These are phyloP conservation scores for Fusarium sp. DNA, from an alignment of 2,329 filamentous ascomycete species.

Conservation along the genomic window DNA sequence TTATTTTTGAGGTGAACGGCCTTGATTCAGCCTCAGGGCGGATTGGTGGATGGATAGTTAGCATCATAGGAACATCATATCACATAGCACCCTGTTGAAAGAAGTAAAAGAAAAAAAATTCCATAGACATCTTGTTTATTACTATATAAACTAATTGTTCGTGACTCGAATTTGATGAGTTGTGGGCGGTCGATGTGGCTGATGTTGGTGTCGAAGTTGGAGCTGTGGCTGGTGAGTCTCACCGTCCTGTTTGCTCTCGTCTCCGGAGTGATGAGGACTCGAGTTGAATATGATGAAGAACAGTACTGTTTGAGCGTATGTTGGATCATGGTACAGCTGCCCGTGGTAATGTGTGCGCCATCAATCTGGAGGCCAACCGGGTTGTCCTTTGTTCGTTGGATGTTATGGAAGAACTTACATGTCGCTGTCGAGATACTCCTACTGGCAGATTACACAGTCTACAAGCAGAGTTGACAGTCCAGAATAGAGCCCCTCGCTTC, in stretches of 20 bases:
- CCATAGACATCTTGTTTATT: conserved; percentile 29
- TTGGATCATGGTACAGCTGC: neutral
- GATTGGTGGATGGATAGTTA: conserved; percentile 39
- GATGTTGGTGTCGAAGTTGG: neutral
- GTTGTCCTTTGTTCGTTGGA: neutral
- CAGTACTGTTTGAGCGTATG: neutral
- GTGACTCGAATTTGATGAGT: neutral
- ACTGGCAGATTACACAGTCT: neutral
- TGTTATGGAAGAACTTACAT: neutral
- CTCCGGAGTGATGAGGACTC: neutral
- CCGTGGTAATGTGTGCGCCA: neutral
- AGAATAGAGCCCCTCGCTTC: neutral
- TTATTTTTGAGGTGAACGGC: conserved; percentile 26
- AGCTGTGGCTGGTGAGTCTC: conserved; percentile 18
- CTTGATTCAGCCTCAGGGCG: conserved; percentile 27
- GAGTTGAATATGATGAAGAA: neutral
- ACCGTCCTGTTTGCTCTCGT: neutral
- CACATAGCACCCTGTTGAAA: conserved; percentile 40
- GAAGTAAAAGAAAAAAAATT: conserved; percentile 40
- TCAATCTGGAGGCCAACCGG: neutral
- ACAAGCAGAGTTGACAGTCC: neutral
- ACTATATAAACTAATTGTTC: neutral
- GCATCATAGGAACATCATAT: conserved; percentile 40
- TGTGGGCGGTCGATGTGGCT: conserved; percentile 24
- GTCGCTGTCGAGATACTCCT: neutral